Conservation (phyloP, 2,329 filamentous ascomycete genomes). For the Talaromyces sp. region DNA sequence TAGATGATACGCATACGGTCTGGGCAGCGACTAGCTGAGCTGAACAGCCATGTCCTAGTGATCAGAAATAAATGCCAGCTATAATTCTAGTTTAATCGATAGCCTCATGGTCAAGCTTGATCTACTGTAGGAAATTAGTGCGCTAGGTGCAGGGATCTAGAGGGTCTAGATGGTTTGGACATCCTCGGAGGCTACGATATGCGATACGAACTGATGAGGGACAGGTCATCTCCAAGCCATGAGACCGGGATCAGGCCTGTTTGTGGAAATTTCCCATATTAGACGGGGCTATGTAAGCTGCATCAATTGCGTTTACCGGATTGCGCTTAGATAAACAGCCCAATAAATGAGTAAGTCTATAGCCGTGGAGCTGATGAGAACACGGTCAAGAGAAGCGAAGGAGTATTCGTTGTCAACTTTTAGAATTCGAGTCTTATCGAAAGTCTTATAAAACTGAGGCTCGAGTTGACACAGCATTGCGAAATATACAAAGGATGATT, state of each 20-base stretch:
- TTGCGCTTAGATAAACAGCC: not conserved
- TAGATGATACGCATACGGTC: not conserved
- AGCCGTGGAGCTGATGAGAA: not conserved
- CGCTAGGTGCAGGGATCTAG: not conserved
- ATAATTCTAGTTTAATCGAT: not conserved
- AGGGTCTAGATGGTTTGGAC: not conserved
- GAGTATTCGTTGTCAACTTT: not conserved
- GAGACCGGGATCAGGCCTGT: not conserved
- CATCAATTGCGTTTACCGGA: not conserved
- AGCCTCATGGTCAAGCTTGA: not conserved
- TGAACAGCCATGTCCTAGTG: not conserved
- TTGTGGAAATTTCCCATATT: not conserved
- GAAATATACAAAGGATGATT: not conserved
- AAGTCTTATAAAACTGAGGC: not conserved
- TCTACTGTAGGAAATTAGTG: not conserved
- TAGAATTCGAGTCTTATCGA: not conserved
- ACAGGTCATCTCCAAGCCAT: conserved; percentile 2
- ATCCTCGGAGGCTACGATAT: not conserved
- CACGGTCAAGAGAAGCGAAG: not conserved
- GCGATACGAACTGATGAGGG: not conserved
- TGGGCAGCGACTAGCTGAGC: not conserved
- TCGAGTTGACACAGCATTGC: not conserved
- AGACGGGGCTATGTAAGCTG: not conserved
- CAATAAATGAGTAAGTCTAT: not conserved
- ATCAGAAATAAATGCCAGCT: not conserved